Percentiles rank a stretch among this genome's conserved stretches.
These are phyloP conservation scores for Psilocybe sp. DNA, from an alignment of 768 basidiomycete genomes.

Conservation along the genomic window DNA sequence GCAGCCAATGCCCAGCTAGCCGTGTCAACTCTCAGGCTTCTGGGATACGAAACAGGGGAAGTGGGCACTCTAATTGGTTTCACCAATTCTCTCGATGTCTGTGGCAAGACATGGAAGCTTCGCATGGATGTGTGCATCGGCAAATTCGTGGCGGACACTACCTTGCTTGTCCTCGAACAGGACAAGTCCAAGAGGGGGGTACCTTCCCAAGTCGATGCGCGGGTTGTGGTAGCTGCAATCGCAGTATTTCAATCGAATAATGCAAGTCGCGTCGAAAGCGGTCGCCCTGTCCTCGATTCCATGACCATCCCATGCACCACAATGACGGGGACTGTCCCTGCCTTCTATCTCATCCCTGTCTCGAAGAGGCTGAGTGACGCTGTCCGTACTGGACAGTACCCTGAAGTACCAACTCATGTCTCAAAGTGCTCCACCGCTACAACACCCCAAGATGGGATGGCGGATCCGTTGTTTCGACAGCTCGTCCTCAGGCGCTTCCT, in stretches of 20 bases:
- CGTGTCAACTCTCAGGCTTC: constrained; percentile 19
- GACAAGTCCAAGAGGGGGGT: constrained; percentile 18
- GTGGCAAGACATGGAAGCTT: constrained; percentile 19
- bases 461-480: constrained; percentile 20
- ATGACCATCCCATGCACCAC: constrained; percentile 32
- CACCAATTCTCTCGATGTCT: constrained; percentile 26
- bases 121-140: constrained; percentile 28
- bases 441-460: constrained; percentile 25
- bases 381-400: constrained; percentile 19
- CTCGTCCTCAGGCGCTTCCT: constrained; percentile 25
- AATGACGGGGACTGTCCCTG: constrained; percentile 29
- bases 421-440: constrained; percentile 20
- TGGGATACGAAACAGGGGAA: constrained; percentile 19
- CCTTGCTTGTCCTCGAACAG: constrained; percentile 24
- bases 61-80: constrained; percentile 13
- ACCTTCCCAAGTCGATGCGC: constrained; percentile 20
- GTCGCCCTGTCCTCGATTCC: constrained; percentile 10
- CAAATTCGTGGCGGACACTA: constrained; percentile 14
- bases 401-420: constrained; percentile 17
- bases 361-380: constrained; percentile 26
- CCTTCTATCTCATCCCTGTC: constrained; percentile 32
- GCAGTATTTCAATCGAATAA: constrained; percentile 30
- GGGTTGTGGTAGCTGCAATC: constrained; percentile 27
- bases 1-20: constrained; percentile 22
- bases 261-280: constrained; percentile 14